Percentiles rank a stretch among this genome's conserved stretches.
Conservation (phyloP, 225 moss, liverwort and hornwort species). For the Bryoerythrophyllum caledonicum region DNA sequence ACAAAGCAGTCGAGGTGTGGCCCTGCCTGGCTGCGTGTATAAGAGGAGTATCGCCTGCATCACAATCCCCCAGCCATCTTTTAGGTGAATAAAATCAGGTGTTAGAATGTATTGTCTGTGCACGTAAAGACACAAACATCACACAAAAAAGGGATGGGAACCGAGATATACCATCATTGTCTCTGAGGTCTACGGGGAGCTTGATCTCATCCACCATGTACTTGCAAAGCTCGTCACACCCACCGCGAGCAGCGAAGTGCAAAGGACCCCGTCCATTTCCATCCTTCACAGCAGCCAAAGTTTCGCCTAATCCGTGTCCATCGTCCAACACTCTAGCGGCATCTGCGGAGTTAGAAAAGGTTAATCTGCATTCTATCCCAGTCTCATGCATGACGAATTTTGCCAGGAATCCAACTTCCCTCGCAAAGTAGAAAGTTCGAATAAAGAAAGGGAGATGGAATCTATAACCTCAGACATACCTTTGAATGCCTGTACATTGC, state of each 20-base stretch:
- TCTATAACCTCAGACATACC: conserved; percentile 39
- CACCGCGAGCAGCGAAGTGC: conserved; percentile 88
- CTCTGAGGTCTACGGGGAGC: conserved; percentile 72
- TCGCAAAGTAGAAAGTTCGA: conserved; percentile 4
- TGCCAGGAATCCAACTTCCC: background rate
- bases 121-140: conserved; percentile 2
- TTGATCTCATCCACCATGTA: conserved; percentile 84
- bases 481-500: conserved; percentile 72
- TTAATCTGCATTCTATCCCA: background rate
- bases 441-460: background rate
- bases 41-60: conserved; percentile 92
- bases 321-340: conserved; percentile 57
- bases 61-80: conserved; percentile 20
- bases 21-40: conserved; percentile 89
- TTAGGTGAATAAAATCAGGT: conserved; percentile 3
- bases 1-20: conserved; percentile 66
- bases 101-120: background rate
- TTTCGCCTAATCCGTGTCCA: conserved; percentile 67
- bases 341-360: conserved; percentile 32
- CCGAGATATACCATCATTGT: conserved; percentile 62
- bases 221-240: conserved; percentile 70
- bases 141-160: background rate
- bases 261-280: conserved; percentile 86
- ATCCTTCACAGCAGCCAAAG: conserved; percentile 78
- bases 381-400: background rate